phyloP scores from a whole-genome alignment of 1,284 basidiomycete genomes.

The Papiliotrema flavescens region DNA sequence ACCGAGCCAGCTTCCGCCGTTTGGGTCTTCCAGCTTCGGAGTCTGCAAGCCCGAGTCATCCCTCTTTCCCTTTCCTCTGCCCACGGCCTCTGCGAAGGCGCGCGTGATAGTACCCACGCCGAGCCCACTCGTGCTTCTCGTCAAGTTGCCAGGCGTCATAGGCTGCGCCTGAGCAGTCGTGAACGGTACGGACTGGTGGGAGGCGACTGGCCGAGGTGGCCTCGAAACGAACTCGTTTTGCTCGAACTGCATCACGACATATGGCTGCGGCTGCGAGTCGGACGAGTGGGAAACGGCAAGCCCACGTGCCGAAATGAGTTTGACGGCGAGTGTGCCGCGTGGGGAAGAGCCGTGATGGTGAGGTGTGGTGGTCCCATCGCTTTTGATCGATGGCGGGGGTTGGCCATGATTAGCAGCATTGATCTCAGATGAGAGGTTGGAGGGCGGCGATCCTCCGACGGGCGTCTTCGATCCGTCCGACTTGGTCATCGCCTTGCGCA shows the following conservation, averaged over 20 bases:
- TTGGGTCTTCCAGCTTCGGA: slow-evolving; percentile 37
- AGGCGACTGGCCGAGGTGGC: slow-evolving; percentile 58
- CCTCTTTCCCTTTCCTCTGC: slow-evolving; percentile 46
- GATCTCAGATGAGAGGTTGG: slow-evolving; percentile 28
- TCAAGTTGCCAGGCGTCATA: slow-evolving; percentile 30
- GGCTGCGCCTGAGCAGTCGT: slow-evolving; percentile 40
- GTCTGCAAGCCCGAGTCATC: slow-evolving; percentile 43
- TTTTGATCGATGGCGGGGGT: neutral
- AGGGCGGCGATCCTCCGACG: slow-evolving; percentile 13
- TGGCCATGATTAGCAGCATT: slow-evolving; percentile 43
- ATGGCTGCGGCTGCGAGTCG: slow-evolving; percentile 64
- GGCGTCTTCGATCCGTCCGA: slow-evolving; percentile 34
- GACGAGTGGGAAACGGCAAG: slow-evolving; percentile 65
- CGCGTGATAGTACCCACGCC: slow-evolving; percentile 61
- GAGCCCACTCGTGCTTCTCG: slow-evolving; percentile 49
- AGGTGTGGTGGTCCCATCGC: slow-evolving; percentile 1
- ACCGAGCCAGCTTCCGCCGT: slow-evolving; percentile 34
- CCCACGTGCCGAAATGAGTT: slow-evolving; percentile 87
- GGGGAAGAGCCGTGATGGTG: slow-evolving; percentile 35
- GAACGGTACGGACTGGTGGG: slow-evolving; percentile 39
- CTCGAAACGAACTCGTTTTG: slow-evolving; percentile 97
- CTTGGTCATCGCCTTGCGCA: slow-evolving; percentile 44
- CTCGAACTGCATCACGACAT: slow-evolving; percentile 97
- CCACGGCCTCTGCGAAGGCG: slow-evolving; percentile 54
- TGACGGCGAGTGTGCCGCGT: slow-evolving; percentile 84